phyloP scores from a whole-genome alignment of 129 eudicot species.

The Helichrysum umbraculigerum region DNA sequence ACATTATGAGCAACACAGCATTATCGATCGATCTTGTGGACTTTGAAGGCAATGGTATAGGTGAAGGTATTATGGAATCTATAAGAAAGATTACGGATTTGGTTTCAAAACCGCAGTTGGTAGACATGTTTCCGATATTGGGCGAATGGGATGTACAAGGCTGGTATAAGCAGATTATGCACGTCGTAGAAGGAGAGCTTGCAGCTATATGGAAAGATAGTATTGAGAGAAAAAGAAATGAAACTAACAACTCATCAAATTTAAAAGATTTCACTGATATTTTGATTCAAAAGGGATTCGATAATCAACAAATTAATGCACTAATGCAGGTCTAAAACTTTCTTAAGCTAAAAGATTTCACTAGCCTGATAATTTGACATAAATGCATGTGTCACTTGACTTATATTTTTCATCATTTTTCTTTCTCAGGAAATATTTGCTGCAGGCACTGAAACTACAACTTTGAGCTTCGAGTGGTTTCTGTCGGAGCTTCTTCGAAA shows the following conservation, averaged over 20 bases:
- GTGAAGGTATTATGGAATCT: constrained; percentile 6
- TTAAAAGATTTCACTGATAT: constrained; percentile 23
- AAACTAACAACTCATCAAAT: not conserved
- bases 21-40: constrained; percentile 41
- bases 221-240: constrained; percentile 22
- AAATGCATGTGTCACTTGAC: not conserved
- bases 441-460: constrained; percentile 28
- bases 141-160: constrained; percentile 37
- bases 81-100: constrained; percentile 23
- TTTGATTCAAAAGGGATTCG: constrained; percentile 35
- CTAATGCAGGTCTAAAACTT: constrained; percentile 21
- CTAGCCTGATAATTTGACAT: too few relatives aligned
- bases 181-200: constrained; percentile 14
- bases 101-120: constrained; percentile 24
- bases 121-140: constrained; percentile 39
- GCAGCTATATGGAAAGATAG: constrained; percentile 33
- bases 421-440: constrained; percentile 33
- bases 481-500: constrained; percentile 13
- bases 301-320: constrained; percentile 29
- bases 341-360: not conserved
- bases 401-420: not conserved
- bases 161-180: constrained; percentile 28
- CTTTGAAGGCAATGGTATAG: constrained; percentile 32
- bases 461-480: constrained; percentile 15
- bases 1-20: constrained; percentile 31